A percentile compares a stretch with the other conserved stretches of the same genome.
Conservation (phyloP, 805 yeast genomes). For the Wickerhamomyces subpelliculosus region DNA sequence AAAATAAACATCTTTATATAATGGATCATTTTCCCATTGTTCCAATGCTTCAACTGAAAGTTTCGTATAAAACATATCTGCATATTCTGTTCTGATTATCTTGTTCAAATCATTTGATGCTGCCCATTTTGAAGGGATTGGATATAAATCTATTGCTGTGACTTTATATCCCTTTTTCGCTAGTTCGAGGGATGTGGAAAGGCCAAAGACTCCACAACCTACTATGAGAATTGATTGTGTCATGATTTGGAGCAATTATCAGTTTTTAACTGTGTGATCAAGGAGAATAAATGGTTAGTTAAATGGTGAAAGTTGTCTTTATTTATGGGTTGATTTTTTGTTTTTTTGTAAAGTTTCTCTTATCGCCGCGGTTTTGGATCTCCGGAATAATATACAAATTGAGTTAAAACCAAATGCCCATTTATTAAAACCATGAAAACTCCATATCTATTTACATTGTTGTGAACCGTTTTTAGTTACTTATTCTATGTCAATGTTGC, state of each 20-base stretch:
- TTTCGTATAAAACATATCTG: slow-evolving; percentile 33
- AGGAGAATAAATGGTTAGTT: too few species aligned
- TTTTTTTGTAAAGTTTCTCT: too few species aligned
- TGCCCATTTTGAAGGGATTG: slow-evolving; percentile 38
- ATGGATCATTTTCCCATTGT: slow-evolving; percentile 30
- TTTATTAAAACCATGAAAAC: too few species aligned
- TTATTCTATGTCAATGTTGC: slow-evolving; percentile 13
- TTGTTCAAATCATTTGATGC: slow-evolving; percentile 45
- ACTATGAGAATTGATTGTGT: slow-evolving; percentile 16
- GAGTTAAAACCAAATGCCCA: too few species aligned
- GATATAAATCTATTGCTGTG: slow-evolving; percentile 32
- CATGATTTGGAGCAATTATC: slow-evolving; percentile 1
- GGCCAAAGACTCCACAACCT: slow-evolving; percentile 42
- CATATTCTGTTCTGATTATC: slow-evolving; percentile 41
- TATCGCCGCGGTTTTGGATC: too few species aligned
- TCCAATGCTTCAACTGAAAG: slow-evolving; percentile 39
- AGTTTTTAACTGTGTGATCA: too few species aligned
- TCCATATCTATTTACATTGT: too few species aligned
- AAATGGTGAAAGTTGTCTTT: too few species aligned
- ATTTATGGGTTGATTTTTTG: too few species aligned
- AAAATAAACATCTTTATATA: slow-evolving; percentile 26
- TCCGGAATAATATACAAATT: too few species aligned
- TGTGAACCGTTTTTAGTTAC: not conserved
- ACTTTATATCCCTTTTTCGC: slow-evolving; percentile 25
- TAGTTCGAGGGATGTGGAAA: slow-evolving; percentile 35